Evolutionary conservation across 139 green algal species (phyloP).

Genomic region (Closterium sp.): DNA sequence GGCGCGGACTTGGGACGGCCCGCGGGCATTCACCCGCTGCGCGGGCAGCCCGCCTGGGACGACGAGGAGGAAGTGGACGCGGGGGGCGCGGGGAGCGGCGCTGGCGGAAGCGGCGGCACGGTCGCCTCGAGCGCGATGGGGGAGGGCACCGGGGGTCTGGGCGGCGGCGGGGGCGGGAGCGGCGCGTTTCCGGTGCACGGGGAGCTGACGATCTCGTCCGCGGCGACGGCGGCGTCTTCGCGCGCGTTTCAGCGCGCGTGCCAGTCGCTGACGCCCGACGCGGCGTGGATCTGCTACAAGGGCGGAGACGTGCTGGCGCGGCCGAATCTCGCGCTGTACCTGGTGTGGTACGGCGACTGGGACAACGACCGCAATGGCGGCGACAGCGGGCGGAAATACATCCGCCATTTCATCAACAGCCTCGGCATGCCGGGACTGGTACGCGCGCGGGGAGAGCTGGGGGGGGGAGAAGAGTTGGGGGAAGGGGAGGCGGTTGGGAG

Average conservation of each 20-base stretch:
- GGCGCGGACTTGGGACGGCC: not conserved
- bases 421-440: not conserved
- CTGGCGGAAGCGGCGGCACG: not conserved
- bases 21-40: not conserved
- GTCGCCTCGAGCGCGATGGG: not conserved
- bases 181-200: not conserved
- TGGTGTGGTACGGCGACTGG: conserved; percentile 12
- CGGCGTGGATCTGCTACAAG: conserved; percentile 12
- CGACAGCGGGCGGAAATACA: not conserved
- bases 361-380: not conserved
- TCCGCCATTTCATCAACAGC: not conserved
- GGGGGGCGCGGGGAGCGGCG: no score
- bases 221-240: not conserved
- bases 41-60: not conserved
- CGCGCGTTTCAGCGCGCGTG: conserved; percentile 1
- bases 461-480: not conserved
- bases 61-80: not conserved
- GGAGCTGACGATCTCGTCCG: not conserved
- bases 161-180: not conserved
- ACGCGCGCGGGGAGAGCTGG: not conserved
- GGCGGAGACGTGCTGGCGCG: not conserved
- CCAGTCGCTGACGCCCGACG: not conserved
- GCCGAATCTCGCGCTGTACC: not conserved
- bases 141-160: not conserved
- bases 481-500: no score